Evolutionary conservation across 31 red algal species (phyloP), one percentile per base, ranked within the genome.

Genomic region (Asparagopsis taxiformis): DNA sequence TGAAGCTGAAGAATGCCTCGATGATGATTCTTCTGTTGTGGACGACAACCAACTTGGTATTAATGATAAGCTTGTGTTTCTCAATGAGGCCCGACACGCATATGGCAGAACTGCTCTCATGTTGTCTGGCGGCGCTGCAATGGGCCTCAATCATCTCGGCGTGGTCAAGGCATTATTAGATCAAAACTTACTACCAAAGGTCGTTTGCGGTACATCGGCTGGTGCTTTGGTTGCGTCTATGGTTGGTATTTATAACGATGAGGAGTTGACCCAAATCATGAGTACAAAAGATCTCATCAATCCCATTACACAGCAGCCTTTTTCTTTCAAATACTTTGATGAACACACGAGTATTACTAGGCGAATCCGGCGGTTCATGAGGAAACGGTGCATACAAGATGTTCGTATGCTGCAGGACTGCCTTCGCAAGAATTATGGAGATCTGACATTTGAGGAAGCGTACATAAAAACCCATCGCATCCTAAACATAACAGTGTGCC

Each of bases 361-460:
- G 17, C 35, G 84, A 24, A 0, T 84, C 7, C 68, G 63, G 8
- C 82, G 88, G 10, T 38, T 92, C 24, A 17, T 87, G 49, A 57
- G 77, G 32, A 66, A 48, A 1, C 89, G 94, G 33, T 77, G 50
- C n/a, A 37, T 97, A 17, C 81, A 82, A 62, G 88, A 97, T 59
- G 70, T 97, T 13, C 75, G 75, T 23, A 72, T 79, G 43, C 59
- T 97, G 44, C 79, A 85, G 55, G 64, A 74, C 41, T 92, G 69
- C 39, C 56, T 97, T 59, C 76, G 90, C 0, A 74, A 83, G 35
- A 92, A 89, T 31, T 85, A 88, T 48, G 94, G 89, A 21, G 94
- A 97, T 61, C 39, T 89, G 13, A 97, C 94, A 3, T 97, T 97
- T 70, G 81, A 70, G n/a, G 94, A 97, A 62, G 94, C 94, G 59